Conservation (phyloP, 192 early-diverging fungal genomes). For the Blastocladiella britannica region DNA sequence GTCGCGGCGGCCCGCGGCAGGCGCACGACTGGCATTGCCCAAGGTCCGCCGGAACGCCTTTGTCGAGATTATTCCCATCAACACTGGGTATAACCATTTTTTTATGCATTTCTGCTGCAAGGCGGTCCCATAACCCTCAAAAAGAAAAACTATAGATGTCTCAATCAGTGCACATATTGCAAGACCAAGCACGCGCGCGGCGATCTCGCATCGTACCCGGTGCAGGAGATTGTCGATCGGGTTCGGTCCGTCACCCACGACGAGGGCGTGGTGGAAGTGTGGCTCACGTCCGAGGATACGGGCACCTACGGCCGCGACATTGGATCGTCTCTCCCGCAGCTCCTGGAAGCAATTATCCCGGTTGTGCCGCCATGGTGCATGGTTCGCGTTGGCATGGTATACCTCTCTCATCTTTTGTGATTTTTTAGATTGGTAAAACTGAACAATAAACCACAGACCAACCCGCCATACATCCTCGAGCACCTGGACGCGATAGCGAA, state of each 20-base stretch:
- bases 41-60: conserved; percentile 29
- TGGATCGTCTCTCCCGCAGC: conserved; percentile 15
- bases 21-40: conserved; percentile 27
- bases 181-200: conserved; percentile 28
- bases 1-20: conserved; percentile 24
- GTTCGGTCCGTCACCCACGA: conserved; percentile 20
- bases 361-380: conserved; percentile 13
- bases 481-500: conserved; percentile 25
- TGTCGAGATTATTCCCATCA: conserved; percentile 40
- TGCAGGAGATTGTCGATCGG: conserved; percentile 21
- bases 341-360: conserved; percentile 21
- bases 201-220: conserved; percentile 23
- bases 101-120: neutral
- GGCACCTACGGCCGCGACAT: conserved; percentile 32
- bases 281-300: conserved; percentile 33
- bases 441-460: too few relatives aligned
- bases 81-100: conserved; percentile 17
- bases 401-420: too few relatives aligned
- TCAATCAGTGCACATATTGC: conserved; percentile 44
- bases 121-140: too few relatives aligned
- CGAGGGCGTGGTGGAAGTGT: conserved; percentile 36
- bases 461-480: conserved; percentile 37
- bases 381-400: conserved; percentile 38
- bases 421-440: too few relatives aligned
- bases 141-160: conserved; percentile 19